phyloP scores from a whole-genome alignment of 768 basidiomycete species.

The Gymnopilus dilepis region DNA sequence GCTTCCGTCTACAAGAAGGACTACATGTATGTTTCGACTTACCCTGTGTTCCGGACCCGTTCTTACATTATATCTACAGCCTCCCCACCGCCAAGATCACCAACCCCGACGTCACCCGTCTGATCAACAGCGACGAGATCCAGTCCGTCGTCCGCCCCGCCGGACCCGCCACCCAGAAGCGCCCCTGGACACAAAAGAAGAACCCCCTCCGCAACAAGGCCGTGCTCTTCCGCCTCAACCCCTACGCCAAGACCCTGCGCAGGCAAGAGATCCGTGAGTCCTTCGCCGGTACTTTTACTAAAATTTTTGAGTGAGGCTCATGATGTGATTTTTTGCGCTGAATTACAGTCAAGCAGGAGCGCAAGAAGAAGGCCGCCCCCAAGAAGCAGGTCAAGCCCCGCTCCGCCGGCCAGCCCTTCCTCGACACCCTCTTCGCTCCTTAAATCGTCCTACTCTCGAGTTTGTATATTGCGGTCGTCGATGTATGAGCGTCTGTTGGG shows the following conservation, averaged over 20 bases:
- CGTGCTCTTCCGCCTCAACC: constrained; percentile 96
- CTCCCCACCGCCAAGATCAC: constrained; percentile 95
- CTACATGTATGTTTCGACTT: constrained; percentile 61
- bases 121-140: constrained; percentile 99
- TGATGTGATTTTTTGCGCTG: constrained; percentile 16
- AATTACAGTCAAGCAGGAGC: constrained; percentile 83
- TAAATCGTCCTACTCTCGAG: constrained; percentile 45
- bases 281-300: neutral
- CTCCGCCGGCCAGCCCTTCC: constrained; percentile 83
- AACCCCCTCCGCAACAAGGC: constrained; percentile 96
- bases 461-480: neutral
- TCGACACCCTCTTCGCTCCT: constrained; percentile 83
- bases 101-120: constrained; percentile 95
- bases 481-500: neutral
- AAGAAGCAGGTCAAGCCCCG: constrained; percentile 69
- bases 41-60: neutral
- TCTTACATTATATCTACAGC: constrained; percentile 39
- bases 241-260: constrained; percentile 94
- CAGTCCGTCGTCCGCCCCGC: constrained; percentile 95
- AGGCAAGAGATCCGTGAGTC: constrained; percentile 85
- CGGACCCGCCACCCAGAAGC: constrained; percentile 82
- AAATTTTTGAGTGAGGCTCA: constrained; percentile 12
- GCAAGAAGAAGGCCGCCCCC: constrained; percentile 51
- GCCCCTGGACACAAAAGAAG: constrained; percentile 99
- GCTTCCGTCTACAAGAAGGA: constrained; percentile 87